Base-by-base conservation (phyloP, 305 asterid species). In the Fraxinus angustifolia region DNA sequence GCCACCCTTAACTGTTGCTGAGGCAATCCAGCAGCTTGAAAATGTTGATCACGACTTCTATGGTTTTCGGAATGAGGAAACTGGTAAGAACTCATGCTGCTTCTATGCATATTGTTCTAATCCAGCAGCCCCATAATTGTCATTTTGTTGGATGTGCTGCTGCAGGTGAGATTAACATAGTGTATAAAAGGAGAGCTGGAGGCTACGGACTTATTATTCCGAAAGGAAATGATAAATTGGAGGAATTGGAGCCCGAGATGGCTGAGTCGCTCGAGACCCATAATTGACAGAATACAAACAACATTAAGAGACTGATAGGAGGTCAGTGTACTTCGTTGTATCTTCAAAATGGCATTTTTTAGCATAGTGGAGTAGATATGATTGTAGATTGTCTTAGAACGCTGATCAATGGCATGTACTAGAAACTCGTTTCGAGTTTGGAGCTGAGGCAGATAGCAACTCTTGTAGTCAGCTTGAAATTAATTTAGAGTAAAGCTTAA, bases 1-100 rank as follows among this genome's bases (percentile, higher is more conserved):
- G 99, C 97, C 97, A 5, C 97, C 99, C 12, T 83, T 95, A 87
- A 91, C 96, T 19, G 89, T 92, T 21, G 78, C 67, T 42, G 99
- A 94, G 90, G 98, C 99, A 42, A 89, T 96, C 17, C 93, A 88
- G 90, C 98, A 95, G 92, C 90, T 95, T 81, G 98, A 94, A 79
- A 90, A 90, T 80, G 89, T 95, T 3, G 93, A 93, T 82, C 99
- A 95, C 30, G 95, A 95, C 90, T 95, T 95, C 89, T 95, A 90
- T 81, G 98, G 94, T 56, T 95, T 95, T 65, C 93, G 95, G 81
- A 95, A 95, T 53, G 98, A 93, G 86, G 97, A 92, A 85, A 91
- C 98, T 26, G 97, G 99, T 93, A 83, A 0, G 62, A 42, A 7
- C 58, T 16, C 68, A 42, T 75, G 36, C 14, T 33, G 3, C 58